Evolutionary conservation across 2,329 filamentous ascomycete species (phyloP), one percentile per base, ranked within the genome.

Genomic region (Elsinoe perseae): DNA sequence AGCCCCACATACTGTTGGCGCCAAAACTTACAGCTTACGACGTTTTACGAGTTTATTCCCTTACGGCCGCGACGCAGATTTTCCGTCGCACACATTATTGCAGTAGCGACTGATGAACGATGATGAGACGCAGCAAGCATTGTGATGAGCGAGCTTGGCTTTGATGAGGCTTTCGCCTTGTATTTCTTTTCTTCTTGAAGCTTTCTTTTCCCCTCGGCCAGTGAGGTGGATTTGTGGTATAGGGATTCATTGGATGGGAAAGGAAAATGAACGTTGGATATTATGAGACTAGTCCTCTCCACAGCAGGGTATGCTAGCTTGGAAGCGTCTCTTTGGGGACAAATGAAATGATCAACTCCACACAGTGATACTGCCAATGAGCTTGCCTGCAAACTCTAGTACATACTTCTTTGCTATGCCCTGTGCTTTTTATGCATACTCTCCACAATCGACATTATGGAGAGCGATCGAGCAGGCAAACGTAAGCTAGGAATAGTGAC

Each of bases 31-130:
- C 48, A 28, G 50, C 23, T 21, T 56, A 59, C 43, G 56, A 59
- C 57, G n/a, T 54, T 59, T 56, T 46, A 59, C 50, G 58, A 56
- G 43, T 32, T 48, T 56, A 30, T 23, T 32, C 21, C 28, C 20
- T 30, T 16, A 38, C n/a, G 30, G 53, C 53, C 40, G 20, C 40
- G 36, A 28, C 28, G 30, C 30, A 25, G 34, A 56, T 18, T n/a
- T n/a, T n/a, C 36, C 40, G 25, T 44, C 38, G 25, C 32, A 27
- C 50, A 42, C 18, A 42, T 30, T 28, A n/a, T 21, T 6, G 36
- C 18, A 42, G 32, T 23, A 43, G 23, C 38, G 30, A 20, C 32
- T 28, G 42, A 34, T 20, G 48, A 52, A 52, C 30, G 30, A 28
- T 32, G 48, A 23, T 48, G 43, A 48, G 43, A 48, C 43, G 43